A percentile compares a stretch with the other conserved stretches of the same genome.
Evolutionary conservation across 2,329 filamentous ascomycete species (phyloP).

Genomic region (Nemania sp.): DNA sequence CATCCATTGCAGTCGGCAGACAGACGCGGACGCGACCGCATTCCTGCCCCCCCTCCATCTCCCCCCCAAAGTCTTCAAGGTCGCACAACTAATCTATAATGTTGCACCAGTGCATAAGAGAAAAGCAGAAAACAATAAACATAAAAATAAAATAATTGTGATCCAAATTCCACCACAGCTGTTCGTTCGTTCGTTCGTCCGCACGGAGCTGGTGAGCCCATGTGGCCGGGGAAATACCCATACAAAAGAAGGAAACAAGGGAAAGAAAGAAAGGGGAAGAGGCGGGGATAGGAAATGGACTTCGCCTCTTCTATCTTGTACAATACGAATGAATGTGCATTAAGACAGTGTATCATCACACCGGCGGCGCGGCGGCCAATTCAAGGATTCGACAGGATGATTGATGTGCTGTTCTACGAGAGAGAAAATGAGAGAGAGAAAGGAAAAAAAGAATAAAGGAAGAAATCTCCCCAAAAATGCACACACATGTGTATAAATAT

Average conservation of each 20-base stretch:
- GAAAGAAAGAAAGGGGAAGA: no score
- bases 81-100: conserved; percentile 2
- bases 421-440: no score
- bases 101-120: conserved; percentile 9
- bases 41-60: neutral
- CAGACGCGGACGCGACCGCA: neutral
- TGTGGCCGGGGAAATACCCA: no score
- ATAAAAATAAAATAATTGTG: neutral
- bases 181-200: neutral
- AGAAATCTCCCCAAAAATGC: neutral
- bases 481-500: conserved; percentile 13
- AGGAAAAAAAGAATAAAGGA: no score
- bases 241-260: no score
- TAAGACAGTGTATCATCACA: conserved; percentile 19
- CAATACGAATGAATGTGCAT: conserved; percentile 7
- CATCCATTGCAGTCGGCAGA: neutral
- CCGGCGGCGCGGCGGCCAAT: neutral
- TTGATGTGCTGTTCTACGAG: conserved; percentile 1
- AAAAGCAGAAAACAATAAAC: no score
- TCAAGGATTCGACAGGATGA: neutral
- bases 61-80: no score
- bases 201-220: no score
- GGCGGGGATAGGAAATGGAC: neutral
- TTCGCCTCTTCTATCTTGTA: neutral
- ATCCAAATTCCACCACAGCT: neutral